Percentiles rank a stretch among this genome's conserved stretches.
phyloP scores from a whole-genome alignment of 495 filamentous ascomycete species.

The Penicillium daleae region DNA sequence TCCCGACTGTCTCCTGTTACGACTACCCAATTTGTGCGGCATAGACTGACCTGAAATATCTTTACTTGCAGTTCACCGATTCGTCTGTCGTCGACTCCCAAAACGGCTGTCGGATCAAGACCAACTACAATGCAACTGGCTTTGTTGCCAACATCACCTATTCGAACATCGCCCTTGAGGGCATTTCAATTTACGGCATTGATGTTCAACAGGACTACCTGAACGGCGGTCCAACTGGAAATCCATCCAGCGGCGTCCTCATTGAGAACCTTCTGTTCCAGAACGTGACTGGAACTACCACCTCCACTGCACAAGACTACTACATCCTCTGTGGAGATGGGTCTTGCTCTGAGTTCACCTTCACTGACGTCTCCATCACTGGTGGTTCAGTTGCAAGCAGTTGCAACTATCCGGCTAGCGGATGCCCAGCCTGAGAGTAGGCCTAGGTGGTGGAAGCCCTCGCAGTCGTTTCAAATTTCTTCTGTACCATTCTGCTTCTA shows the following conservation, averaged over 20 bases:
- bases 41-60: not conserved
- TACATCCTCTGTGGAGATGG: slow-evolving; percentile 11
- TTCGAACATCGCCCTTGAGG: slow-evolving; percentile 56
- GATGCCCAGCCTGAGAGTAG: not conserved
- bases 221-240: slow-evolving; percentile 62
- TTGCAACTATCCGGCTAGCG: slow-evolving; percentile 1
- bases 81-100: not conserved
- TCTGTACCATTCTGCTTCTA: not conserved
- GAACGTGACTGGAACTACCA: slow-evolving; percentile 16
- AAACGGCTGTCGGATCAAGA: slow-evolving; percentile 58
- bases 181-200: slow-evolving; percentile 64
- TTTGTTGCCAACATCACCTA: slow-evolving; percentile 60
- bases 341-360: slow-evolving; percentile 2
- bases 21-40: not conserved
- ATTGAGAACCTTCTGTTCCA: slow-evolving; percentile 55
- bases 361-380: slow-evolving; percentile 2
- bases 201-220: slow-evolving; percentile 70
- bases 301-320: slow-evolving; percentile 18
- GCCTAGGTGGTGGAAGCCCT: not conserved
- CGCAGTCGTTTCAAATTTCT: not conserved
- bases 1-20: not conserved
- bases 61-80: not conserved
- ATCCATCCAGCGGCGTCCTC: slow-evolving; percentile 59
- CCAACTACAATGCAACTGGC: slow-evolving; percentile 58
- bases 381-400: slow-evolving; percentile 1